A percentile compares a stretch with the other conserved stretches of the same genome.
Evolutionary conservation across 108 stramenopile genomes (phyloP).

Genomic region (Cyclotella atomus): DNA sequence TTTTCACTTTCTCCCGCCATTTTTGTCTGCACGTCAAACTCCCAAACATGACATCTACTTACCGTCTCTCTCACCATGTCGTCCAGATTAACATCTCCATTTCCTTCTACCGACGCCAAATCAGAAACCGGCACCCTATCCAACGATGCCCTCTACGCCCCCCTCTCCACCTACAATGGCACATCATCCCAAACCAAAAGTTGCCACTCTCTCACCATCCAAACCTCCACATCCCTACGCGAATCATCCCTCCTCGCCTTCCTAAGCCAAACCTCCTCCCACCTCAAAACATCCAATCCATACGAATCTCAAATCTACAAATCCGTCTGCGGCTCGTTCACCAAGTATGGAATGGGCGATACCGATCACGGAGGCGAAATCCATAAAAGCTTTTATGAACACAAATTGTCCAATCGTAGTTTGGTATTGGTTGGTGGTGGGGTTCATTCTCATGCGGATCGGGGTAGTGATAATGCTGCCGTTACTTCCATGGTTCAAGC

Average conservation of each 20-base stretch:
- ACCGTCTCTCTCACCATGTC: too few species aligned
- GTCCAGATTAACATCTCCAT: constrained; percentile 8
- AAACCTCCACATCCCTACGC: constrained; percentile 25
- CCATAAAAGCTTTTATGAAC: constrained; percentile 14
- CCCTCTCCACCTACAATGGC: constrained; percentile 24
- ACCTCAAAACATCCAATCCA: constrained; percentile 30
- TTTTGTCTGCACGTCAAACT: too few species aligned
- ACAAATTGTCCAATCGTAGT: constrained; percentile 42
- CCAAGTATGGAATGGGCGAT: constrained; percentile 32
- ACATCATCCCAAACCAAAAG: constrained; percentile 5
- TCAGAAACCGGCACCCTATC: constrained; percentile 20
- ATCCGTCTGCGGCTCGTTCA: constrained; percentile 15
- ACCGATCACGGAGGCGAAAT: not conserved
- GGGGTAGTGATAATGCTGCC: not conserved
- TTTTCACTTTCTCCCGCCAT: too few species aligned
- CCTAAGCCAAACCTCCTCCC: constrained; percentile 5
- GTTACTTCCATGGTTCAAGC: not conserved
- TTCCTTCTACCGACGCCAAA: not conserved
- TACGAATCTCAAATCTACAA: constrained; percentile 17
- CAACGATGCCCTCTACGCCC: constrained; percentile 45
- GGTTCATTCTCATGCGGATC: constrained; percentile 11
- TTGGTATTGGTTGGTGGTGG: constrained; percentile 44
- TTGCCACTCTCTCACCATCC: constrained; percentile 40
- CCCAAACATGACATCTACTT: too few species aligned
- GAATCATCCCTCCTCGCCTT: constrained; percentile 37